A percentile compares a stretch with the other conserved stretches of the same genome.
These are phyloP conservation scores for Apium graveolens DNA, from an alignment of 129 eudicot genomes.

Conservation along the genomic window DNA sequence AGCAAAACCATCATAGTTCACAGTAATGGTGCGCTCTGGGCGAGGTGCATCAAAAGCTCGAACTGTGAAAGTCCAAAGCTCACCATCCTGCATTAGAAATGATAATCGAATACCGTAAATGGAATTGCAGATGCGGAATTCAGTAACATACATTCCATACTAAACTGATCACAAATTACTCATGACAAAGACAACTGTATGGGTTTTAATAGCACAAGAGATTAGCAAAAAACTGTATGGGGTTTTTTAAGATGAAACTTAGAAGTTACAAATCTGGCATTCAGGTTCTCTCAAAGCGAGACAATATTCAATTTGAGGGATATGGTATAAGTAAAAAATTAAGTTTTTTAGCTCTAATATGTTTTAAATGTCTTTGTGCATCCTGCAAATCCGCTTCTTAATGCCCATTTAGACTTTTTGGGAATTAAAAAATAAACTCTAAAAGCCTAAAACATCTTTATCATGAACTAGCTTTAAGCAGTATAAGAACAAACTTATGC, in stretches of 20 bases:
- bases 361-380: not conserved
- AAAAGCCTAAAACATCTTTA: not conserved
- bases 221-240: too few species aligned
- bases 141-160: not conserved
- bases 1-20: constrained; percentile 92
- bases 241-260: not conserved
- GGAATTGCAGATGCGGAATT: not conserved
- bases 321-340: not conserved
- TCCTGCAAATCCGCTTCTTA: not conserved
- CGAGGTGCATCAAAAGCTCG: constrained; percentile 68
- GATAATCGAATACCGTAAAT: not conserved
- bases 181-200: not conserved
- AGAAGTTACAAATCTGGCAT: not conserved
- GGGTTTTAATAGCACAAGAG: not conserved
- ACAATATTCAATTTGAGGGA: not conserved
- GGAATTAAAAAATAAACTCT: not conserved
- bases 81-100: constrained; percentile 62
- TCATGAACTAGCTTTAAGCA: not conserved
- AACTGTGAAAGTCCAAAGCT: constrained; percentile 88
- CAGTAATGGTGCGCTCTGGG: constrained; percentile 68
- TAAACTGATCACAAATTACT: not conserved
- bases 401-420: not conserved
- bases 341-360: not conserved
- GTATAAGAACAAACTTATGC: not conserved
- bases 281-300: not conserved